Evolutionary conservation across 257 asterid species (phyloP).

Genomic region (Vinca minor): DNA sequence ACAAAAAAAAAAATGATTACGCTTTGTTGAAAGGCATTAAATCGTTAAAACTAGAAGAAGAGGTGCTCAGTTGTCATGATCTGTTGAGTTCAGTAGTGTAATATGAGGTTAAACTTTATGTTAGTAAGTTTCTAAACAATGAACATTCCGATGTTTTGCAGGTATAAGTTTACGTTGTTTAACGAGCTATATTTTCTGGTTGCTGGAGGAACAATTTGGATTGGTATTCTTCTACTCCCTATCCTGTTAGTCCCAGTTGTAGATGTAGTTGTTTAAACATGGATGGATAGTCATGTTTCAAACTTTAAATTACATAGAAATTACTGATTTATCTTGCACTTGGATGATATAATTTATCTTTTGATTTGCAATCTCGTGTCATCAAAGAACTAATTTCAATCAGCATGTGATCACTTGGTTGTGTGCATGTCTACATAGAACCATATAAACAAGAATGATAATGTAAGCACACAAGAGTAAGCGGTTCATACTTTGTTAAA

Average conservation of each 20-base stretch:
- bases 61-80: neutral
- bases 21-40: neutral
- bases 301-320: too few species aligned
- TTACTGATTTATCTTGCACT: too few species aligned
- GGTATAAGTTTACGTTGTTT: constrained; percentile 95
- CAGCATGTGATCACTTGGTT: neutral
- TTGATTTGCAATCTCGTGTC: neutral
- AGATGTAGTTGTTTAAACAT: neutral
- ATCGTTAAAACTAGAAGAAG: neutral
- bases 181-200: constrained; percentile 97
- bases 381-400: neutral
- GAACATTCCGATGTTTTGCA: constrained; percentile 30
- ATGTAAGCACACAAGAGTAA: neutral
- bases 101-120: neutral
- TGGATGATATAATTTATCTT: too few species aligned
- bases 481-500: neutral
- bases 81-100: neutral
- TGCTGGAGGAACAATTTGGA: constrained; percentile 99
- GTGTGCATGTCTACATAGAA: neutral
- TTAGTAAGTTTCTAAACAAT: neutral
- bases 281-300: neutral
- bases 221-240: constrained; percentile 48
- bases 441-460: neutral
- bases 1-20: too few species aligned
- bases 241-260: constrained; percentile 4